Evolutionary conservation across 805 yeast species (phyloP).

Genomic region (Hanseniaspora guilliermondii): DNA sequence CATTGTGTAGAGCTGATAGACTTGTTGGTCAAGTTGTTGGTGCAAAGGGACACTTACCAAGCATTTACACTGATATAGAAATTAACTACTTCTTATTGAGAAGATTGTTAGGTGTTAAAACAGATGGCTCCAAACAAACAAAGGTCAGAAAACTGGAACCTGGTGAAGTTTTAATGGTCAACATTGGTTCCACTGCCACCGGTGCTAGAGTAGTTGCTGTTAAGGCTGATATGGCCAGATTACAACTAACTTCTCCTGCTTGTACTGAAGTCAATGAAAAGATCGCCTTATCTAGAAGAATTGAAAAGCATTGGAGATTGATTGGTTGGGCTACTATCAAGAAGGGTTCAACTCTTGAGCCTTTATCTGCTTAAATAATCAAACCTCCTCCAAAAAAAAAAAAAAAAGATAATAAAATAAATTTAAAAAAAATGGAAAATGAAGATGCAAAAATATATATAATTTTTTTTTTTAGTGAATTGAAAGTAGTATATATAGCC

Average conservation of each 20-base stretch:
- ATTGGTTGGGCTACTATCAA: slow-evolving; percentile 99
- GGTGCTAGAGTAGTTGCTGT: slow-evolving; percentile 98
- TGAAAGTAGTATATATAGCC: too few relatives aligned
- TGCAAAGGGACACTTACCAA: slow-evolving; percentile 89
- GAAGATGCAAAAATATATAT: too few relatives aligned
- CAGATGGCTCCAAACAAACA: slow-evolving; percentile 94
- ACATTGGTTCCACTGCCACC: slow-evolving; percentile 97
- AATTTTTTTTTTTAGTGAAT: too few relatives aligned
- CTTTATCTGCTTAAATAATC: slow-evolving; percentile 31
- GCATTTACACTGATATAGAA: slow-evolving; percentile 92
- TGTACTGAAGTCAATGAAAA: slow-evolving; percentile 97
- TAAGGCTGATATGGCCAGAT: slow-evolving; percentile 97
- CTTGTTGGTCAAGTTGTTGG: slow-evolving; percentile 98
- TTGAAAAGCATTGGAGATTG: slow-evolving; percentile 98
- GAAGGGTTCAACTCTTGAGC: slow-evolving; percentile 83
- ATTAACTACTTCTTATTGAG: slow-evolving; percentile 92
- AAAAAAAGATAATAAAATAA: too few relatives aligned
- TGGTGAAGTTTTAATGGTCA: slow-evolving; percentile 96
- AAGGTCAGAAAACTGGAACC: slow-evolving; percentile 88
- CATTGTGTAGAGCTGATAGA: slow-evolving; percentile 97
- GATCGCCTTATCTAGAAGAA: slow-evolving; percentile 97
- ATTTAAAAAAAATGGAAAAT: too few relatives aligned
- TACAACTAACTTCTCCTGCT: slow-evolving; percentile 92
- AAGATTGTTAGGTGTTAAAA: slow-evolving; percentile 94
- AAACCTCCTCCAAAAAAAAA: too few relatives aligned